Evolutionary conservation across 2,329 filamentous ascomycete species (phyloP), one percentile per base, ranked within the genome.

Genomic region (Calonectria pseudoturangicola): DNA sequence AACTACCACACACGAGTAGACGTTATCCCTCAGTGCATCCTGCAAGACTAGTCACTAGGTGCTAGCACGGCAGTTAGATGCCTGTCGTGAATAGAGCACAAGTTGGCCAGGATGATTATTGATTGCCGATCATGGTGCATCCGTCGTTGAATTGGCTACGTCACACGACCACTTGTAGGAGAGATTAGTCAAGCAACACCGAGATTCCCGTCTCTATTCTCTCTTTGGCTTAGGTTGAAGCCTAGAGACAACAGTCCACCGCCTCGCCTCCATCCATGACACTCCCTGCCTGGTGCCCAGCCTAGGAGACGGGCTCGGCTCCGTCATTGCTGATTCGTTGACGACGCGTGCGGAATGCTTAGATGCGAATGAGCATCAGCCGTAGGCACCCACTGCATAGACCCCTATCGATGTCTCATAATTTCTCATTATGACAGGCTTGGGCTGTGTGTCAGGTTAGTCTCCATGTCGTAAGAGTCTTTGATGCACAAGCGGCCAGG

Each of bases 341-440:
- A 54, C 50, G 70, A 67, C 54, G 41, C 54, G 41, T 51, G 45
- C 70, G 70, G 72, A 74, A 74, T 74, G 70, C 70, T 33, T 48
- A 36, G 56, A 58, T 45, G 47, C 9, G 30, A 39, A 39, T 60
- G 33, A 60, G 18, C n/a, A 60, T 60, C 36, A 54, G 28, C 21
- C 6, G 54, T 18, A 25, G n/a, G 10, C 21, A 48, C 9, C 21
- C 21, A 25, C 21, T 41, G 28, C 33, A 27, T 16, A 9, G 33
- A 60, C 54, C 33, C 54, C 54, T 39, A 18, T 60, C 21, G 33
- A 60, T 60, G 54, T 60, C 54, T 60, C 54, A 58, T 58, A 21
- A 30, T 58, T 21, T 36, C 33, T 60, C 54, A 60, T 41, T 30
- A 41, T 60, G 54, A 41, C 54, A 36, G 39, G 13, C 15, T 2